Conservation (phyloP, 2,329 filamentous ascomycete species). For the Alternaria consortialis region DNA sequence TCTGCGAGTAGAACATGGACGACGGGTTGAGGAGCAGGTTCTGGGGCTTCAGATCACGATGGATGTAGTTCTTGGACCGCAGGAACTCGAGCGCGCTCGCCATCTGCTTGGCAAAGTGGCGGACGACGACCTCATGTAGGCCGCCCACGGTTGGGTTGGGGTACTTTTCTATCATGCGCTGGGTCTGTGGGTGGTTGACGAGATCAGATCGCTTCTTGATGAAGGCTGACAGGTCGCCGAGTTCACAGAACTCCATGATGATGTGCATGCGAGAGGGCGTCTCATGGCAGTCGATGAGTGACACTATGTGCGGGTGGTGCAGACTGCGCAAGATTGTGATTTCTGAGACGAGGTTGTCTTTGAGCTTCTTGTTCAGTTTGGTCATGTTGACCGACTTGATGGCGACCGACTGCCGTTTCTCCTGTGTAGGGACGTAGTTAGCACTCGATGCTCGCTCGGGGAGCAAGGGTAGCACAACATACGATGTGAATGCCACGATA, state of each 20-base stretch:
- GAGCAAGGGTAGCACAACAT: constrained; percentile 25
- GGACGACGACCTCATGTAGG: constrained; percentile 94
- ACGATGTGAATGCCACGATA: constrained; percentile 89
- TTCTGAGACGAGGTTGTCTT: constrained; percentile 93
- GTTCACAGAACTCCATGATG: constrained; percentile 97
- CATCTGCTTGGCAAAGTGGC: constrained; percentile 96
- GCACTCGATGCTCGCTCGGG: not conserved
- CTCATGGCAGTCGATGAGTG: constrained; percentile 93
- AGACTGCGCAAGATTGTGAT: constrained; percentile 94
- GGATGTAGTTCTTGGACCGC: constrained; percentile 84
- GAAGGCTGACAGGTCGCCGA: constrained; percentile 93
- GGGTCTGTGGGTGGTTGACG: constrained; percentile 78
- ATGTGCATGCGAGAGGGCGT: constrained; percentile 89
- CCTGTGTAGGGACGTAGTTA: constrained; percentile 59
- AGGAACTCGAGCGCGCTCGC: constrained; percentile 91
- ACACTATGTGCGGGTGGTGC: constrained; percentile 95
- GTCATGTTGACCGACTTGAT: constrained; percentile 95
- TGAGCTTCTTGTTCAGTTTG: constrained; percentile 93
- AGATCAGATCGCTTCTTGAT: constrained; percentile 93
- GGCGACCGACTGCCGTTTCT: constrained; percentile 82
- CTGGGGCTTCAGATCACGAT: constrained; percentile 97
- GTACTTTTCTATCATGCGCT: constrained; percentile 92
- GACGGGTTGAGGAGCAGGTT: constrained; percentile 92
- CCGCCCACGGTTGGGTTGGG: constrained; percentile 83
- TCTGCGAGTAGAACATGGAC: constrained; percentile 69